These are phyloP conservation scores for Leptodontidium sp. DNA, from an alignment of 2,329 filamentous ascomycete genomes.

Conservation along the genomic window DNA sequence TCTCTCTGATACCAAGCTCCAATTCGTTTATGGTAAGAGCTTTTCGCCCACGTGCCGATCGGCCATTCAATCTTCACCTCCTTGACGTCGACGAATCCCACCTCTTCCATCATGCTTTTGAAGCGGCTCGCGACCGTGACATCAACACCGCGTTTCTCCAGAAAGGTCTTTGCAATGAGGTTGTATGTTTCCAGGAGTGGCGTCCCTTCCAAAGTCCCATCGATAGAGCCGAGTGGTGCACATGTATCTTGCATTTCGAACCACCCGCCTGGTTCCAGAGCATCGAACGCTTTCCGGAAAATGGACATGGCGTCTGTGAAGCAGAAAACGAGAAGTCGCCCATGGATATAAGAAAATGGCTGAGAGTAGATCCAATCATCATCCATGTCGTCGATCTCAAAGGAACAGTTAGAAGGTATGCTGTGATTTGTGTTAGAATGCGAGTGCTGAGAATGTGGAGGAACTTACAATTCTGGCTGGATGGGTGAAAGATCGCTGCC, in stretches of 20 bases:
- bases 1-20: constrained; percentile 42
- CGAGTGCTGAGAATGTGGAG: neutral
- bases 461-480: constrained; percentile 37
- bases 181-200: too few species aligned
- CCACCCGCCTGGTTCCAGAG: constrained; percentile 40
- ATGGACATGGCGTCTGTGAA: constrained; percentile 60
- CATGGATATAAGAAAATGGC: constrained; percentile 65
- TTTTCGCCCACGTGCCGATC: constrained; percentile 51
- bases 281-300: constrained; percentile 30
- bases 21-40: constrained; percentile 47
- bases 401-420: constrained; percentile 76
- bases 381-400: constrained; percentile 60
- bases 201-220: too few species aligned
- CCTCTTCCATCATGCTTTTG: too few species aligned
- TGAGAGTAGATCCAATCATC: constrained; percentile 53
- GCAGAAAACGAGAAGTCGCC: constrained; percentile 61
- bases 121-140: too few species aligned
- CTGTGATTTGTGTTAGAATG: constrained; percentile 37
- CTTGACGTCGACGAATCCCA: too few species aligned
- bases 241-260: constrained; percentile 46
- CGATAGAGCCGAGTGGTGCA: too few species aligned
- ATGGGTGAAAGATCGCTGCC: constrained; percentile 31
- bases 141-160: too few species aligned
- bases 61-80: neutral
- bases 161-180: too few species aligned